phyloP scores from a whole-genome alignment of 2,329 filamentous ascomycete species.

The Pezicula radicicola region DNA sequence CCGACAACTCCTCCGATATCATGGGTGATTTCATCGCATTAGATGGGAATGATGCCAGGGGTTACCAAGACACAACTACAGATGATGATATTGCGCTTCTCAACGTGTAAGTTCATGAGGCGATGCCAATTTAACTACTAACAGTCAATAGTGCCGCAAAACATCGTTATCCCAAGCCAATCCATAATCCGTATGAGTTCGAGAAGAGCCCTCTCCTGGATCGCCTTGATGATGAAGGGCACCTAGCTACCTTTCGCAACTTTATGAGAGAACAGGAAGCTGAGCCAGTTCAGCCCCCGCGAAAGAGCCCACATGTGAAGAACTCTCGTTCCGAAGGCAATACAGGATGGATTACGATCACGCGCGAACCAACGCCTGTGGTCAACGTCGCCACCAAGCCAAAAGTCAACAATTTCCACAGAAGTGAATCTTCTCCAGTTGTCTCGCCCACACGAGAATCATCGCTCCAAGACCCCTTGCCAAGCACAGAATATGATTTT shows the following conservation, averaged over 20 bases:
- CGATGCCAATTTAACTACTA: neutral
- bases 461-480: neutral
- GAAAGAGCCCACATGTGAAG: slow-evolving; percentile 13
- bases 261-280: slow-evolving; percentile 14
- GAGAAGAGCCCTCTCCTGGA: slow-evolving; percentile 20
- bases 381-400: slow-evolving; percentile 1
- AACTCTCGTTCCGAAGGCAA: slow-evolving; percentile 20
- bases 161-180: slow-evolving; percentile 5
- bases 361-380: neutral
- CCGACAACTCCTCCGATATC: slow-evolving; percentile 15
- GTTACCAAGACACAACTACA: slow-evolving; percentile 3
- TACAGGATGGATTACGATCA: slow-evolving; percentile 2
- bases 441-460: neutral
- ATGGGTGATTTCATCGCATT: slow-evolving; percentile 24
- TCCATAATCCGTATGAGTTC: slow-evolving; percentile 19
- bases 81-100: slow-evolving; percentile 4
- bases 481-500: neutral
- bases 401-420: slow-evolving; percentile 6
- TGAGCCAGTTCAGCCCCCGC: slow-evolving; percentile 9
- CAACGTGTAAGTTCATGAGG: neutral
- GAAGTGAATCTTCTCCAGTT: slow-evolving; percentile 20
- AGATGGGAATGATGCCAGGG: slow-evolving; percentile 4
- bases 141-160: neutral
- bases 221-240: slow-evolving; percentile 3
- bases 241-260: slow-evolving; percentile 20